Base-by-base conservation (phyloP, 1,139 yeast genomes). In the Nakaseomyces uthaithaninus region DNA sequence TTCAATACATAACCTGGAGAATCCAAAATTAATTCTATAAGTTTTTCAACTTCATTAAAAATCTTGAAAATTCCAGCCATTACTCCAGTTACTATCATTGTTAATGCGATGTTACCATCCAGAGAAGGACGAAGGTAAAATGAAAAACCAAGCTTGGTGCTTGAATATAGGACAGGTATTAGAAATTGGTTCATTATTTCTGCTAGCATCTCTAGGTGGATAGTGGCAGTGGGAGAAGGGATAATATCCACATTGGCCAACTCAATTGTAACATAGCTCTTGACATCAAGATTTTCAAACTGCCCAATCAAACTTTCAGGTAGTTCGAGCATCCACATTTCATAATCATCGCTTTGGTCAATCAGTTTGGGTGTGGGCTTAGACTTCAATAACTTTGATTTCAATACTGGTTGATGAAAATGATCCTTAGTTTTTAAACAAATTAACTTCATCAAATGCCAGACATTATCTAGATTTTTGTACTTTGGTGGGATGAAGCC, bases 41-140 rank as follows among this genome's bases (percentile, higher is more conserved):
- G 45, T 23, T 44, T 45, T 15, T 45, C 37, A 10, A 54, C 43
- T 3, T 42, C 18, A 24, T 42, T 38, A 4, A 49, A 37, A 5
- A 56, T 40, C 8, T 26, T 35, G 2, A 43, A 37, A 11, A 74
- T 59, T 2, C 72, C 72, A 17, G 59, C 57, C 0, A 55, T 50
- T 16, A 71, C 68, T 0, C 87, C 87, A 34, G 69, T 61, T 1
- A 77, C 52, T 4, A 69, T 71, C 27, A 80, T 50, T 0, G 70
- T 57, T 6, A 80, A 53, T 4, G 77, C 69, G 1, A 69, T 66
- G 35, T 68, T 72, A 6, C 79, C 76, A 44, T 70, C 69, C 17
- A 63, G 47, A 3, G 78, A 71, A 0, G 84, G 71, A 30, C 59
- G 64, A 0, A 78, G 45, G 16, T 72, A 75, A 74, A 80, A 80